Evolutionary conservation across 1,139 yeast species (phyloP), one percentile per base, ranked within the genome.

Genomic region (Scheffersomyces segobiensis): DNA sequence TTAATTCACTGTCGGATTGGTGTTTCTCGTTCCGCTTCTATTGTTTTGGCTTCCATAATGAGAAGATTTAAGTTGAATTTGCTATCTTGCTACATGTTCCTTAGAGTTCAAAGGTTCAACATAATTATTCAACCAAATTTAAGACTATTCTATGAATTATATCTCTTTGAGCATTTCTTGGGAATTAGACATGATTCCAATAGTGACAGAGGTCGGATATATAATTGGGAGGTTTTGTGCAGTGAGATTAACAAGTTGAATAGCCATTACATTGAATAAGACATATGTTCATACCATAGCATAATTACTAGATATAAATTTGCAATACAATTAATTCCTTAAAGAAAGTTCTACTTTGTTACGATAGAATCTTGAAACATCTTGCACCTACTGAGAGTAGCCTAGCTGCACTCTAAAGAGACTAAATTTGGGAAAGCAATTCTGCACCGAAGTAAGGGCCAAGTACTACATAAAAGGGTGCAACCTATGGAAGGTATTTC

Each of bases 1-100:
- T 75, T 93, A 57, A 92, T 91, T 19, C 97, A 93, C 70, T 93
- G 98, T 70, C 87, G 92, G 67, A 96, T 91, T 57, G 98, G 98
- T 0, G 98, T 93, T 4, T 91, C 97, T 0, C 78, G 98, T 57
- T 89, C 96, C 22, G 98, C 97, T 0, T 87, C 97, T 0, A 89
- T 93, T 50, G 89, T 96, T 64, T 91, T 93, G 62, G 97, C 98
- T 3, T 93, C 91, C 68, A 88, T 91, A 59, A 92, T 93, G 97
- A 88, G 86, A 63, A 76, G 91, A 55, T 76, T 87, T 59, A 78
- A 84, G 39, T 79, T 91, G 59, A 86, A 87, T 53, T 74, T 93
- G 50, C 82, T 93, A 18, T 81, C 89, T 55, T 93, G 97, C 3
- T 93, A 92, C 68, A 75, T 92, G 67, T 88, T 81, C 73, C 96